phyloP scores from a whole-genome alignment of 2,329 filamentous ascomycete genomes.

The Fusarium sp. region DNA sequence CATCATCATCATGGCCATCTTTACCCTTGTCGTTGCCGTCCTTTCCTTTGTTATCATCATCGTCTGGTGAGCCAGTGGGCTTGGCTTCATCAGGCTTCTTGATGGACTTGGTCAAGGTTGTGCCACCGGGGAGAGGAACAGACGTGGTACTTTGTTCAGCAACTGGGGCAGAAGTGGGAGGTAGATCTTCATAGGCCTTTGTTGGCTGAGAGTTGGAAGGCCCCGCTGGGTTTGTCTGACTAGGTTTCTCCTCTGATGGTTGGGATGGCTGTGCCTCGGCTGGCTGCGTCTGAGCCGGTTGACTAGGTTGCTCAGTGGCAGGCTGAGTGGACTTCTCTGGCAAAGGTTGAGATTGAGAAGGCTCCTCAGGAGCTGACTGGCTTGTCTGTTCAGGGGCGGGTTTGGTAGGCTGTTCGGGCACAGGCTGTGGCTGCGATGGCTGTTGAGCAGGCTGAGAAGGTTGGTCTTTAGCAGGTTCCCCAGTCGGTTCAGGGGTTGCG shows the following conservation, averaged over 20 bases:
- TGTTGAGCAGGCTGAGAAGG: slow-evolving; percentile 9
- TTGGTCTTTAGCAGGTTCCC: slow-evolving; percentile 13
- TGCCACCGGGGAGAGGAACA: slow-evolving; percentile 17
- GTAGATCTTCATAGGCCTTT: slow-evolving; percentile 16
- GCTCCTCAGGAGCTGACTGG: neutral
- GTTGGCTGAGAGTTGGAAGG: slow-evolving; percentile 25
- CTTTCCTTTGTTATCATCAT: neutral
- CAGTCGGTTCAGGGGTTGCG: slow-evolving; percentile 15
- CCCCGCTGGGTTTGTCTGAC: slow-evolving; percentile 10
- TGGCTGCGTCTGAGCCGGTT: neutral
- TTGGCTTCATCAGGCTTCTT: slow-evolving; percentile 34
- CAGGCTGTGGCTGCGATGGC: slow-evolving; percentile 10
- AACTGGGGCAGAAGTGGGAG: slow-evolving; percentile 17
- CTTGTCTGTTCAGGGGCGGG: slow-evolving; percentile 6
- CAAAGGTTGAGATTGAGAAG: neutral
- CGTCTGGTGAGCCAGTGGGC: slow-evolving; percentile 14
- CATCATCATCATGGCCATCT: neutral
- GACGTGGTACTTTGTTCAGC: slow-evolving; percentile 19
- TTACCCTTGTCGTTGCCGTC: neutral
- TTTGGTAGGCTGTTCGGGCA: slow-evolving; percentile 6
- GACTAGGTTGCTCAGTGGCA: slow-evolving; percentile 12
- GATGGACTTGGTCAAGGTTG: slow-evolving; percentile 45
- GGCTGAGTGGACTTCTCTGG: slow-evolving; percentile 12
- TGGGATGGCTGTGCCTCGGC: neutral
- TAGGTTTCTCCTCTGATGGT: slow-evolving; percentile 14